These are phyloP conservation scores for Cerioporus squamosus DNA, from an alignment of 1,284 basidiomycete genomes.

Conservation along the genomic window DNA sequence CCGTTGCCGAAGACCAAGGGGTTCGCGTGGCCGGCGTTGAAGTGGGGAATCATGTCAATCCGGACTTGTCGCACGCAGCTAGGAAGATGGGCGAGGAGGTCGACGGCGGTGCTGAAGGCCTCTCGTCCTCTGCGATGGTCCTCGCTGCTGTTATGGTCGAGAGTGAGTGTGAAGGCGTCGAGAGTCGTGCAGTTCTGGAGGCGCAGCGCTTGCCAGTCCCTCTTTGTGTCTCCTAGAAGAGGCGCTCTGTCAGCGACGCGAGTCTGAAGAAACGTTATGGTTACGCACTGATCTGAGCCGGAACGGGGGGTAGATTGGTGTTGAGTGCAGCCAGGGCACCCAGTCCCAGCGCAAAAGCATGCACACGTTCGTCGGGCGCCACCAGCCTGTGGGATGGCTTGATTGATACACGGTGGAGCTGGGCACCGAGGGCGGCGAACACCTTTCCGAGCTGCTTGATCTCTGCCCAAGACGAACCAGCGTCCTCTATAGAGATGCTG, in stretches of 20 bases:
- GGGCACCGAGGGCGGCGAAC: too few relatives aligned
- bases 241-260: not conserved
- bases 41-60: not conserved
- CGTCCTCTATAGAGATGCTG: too few relatives aligned
- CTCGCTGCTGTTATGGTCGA: not conserved
- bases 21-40: not conserved
- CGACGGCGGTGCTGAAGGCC: not conserved
- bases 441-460: too few relatives aligned
- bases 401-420: too few relatives aligned
- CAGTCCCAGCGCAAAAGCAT: too few relatives aligned
- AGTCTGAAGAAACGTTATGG: too few relatives aligned
- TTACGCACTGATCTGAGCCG: not conserved
- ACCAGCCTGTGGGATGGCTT: too few relatives aligned
- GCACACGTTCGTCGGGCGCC: too few relatives aligned
- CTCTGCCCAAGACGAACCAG: too few relatives aligned
- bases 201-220: not conserved
- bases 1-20: not conserved
- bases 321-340: too few relatives aligned
- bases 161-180: not conserved
- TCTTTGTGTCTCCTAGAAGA: not conserved
- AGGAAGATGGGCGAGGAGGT: not conserved
- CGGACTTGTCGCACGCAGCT: not conserved
- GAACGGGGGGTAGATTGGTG: too few relatives aligned
- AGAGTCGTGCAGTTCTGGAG: not conserved
- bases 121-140: not conserved